Percentiles rank a stretch among this genome's conserved stretches.
Evolutionary conservation across 306 rosid species (phyloP).

Genomic region (Datisca glomerata): DNA sequence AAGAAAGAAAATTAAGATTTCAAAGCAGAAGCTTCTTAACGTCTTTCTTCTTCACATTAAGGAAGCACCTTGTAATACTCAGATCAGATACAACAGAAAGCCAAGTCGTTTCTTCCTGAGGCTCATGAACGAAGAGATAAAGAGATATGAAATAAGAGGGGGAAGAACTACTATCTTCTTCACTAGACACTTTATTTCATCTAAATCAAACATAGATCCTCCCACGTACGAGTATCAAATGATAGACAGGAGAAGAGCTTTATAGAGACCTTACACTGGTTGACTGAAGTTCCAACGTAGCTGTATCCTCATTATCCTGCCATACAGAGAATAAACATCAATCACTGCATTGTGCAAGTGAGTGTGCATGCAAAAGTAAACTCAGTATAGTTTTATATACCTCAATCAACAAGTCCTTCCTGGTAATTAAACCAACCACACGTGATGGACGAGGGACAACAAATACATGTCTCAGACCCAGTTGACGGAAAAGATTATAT

Average conservation of each 20-base stretch:
- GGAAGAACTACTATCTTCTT: no score
- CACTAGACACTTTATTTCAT: no score
- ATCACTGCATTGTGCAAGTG: neutral
- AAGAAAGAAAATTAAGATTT: no score
- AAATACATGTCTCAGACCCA: slow-evolving; percentile 87
- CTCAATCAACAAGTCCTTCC: slow-evolving; percentile 88
- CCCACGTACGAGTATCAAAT: neutral
- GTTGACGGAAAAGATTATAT: slow-evolving; percentile 94
- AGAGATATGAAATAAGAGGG: no score
- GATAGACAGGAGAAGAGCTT: slow-evolving; percentile 29
- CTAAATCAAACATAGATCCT: no score
- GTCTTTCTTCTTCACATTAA: no score
- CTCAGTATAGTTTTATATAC: slow-evolving; percentile 31
- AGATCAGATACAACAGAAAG: no score
- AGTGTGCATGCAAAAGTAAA: neutral
- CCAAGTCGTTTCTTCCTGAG: no score
- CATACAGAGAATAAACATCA: slow-evolving; percentile 11
- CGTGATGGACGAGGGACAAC: slow-evolving; percentile 88
- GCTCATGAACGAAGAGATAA: no score
- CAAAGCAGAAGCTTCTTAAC: no score
- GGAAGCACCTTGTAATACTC: no score
- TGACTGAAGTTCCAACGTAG: slow-evolving; percentile 73
- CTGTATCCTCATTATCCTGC: slow-evolving; percentile 52
- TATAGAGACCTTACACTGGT: slow-evolving; percentile 92
- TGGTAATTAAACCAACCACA: slow-evolving; percentile 77